Conservation (phyloP, 23 red algal genomes). For the Agarophyton chilense region DNA sequence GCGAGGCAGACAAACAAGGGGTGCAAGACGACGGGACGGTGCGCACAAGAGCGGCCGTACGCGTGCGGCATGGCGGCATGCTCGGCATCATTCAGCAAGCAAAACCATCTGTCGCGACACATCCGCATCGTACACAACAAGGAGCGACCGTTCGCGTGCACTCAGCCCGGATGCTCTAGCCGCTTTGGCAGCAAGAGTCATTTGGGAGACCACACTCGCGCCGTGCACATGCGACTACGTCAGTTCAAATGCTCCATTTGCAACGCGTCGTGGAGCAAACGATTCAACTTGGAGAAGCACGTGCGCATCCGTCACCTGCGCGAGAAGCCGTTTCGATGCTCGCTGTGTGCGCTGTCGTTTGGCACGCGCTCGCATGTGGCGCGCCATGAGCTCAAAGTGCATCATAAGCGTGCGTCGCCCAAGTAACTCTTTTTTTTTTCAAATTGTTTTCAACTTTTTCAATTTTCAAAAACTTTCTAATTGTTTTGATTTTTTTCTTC, state of each 20-base stretch:
- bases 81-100: constrained; percentile 46
- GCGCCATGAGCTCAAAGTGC: constrained; percentile 56
- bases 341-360: constrained; percentile 49
- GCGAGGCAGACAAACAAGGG: too few relatives aligned
- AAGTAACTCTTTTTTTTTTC: background rate
- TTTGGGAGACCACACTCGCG: constrained; percentile 42
- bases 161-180: constrained; percentile 29
- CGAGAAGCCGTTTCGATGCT: constrained; percentile 61
- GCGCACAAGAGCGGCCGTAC: constrained; percentile 11
- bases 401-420: background rate
- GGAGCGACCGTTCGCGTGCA: constrained; percentile 67
- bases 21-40: too few relatives aligned
- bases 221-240: constrained; percentile 51
- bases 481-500: too few relatives aligned
- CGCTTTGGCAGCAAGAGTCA: constrained; percentile 62
- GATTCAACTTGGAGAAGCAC: constrained; percentile 62
- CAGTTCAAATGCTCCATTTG: constrained; percentile 59
- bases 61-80: constrained; percentile 14
- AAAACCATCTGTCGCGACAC: constrained; percentile 57
- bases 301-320: constrained; percentile 65
- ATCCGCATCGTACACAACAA: constrained; percentile 71
- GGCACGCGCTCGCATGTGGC: constrained; percentile 43
- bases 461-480: too few relatives aligned
- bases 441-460: too few relatives aligned
- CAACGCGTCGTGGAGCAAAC: constrained; percentile 37